Evolutionary conservation across 2,329 filamentous ascomycete genomes (phyloP), one percentile per base, ranked within the genome.

Genomic region (Trichoderma lentiforme): DNA sequence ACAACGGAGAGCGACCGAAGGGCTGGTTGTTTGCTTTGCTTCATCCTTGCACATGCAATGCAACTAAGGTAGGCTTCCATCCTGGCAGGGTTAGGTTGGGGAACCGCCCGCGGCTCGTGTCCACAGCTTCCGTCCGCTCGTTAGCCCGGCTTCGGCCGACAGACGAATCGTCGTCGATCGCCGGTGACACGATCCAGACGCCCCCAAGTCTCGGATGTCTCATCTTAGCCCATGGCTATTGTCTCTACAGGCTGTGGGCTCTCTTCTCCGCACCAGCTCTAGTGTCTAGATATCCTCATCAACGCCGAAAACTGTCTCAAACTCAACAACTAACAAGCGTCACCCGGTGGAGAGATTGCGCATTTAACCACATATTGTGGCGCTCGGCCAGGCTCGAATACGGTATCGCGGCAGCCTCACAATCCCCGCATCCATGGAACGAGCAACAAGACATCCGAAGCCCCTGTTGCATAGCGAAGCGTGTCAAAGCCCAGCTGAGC

Each of bases 361-460:
- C 47, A 53, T 53, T 53, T 53, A 61, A 70, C 57, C 66, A 62
- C 66, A 36, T 61, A 62, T 28, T 53, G 57, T 34, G 66, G 66
- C 56, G 56, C 56, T 56, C 65, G 39, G 56, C 57, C 30, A 51
- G 53, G 36, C 30, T 70, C 39, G 28, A 61, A 61, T 51, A 24
- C 66, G 57, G 57, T 53, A 62, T 53, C 66, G 66, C 66, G 39
- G 66, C 56, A 39, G 64, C 64, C 64, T 57, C 51, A 67, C 32
- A 34, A 34, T 70, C 66, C 57, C 66, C 66, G 66, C 66, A 61
- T 62, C 39, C 56, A 26, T 28, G n/a, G 26, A 70, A 67, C 64
- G 30, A 58, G 24, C 32, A 51, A 30, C 67, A 70, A 70, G 67
- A 70, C 67, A 70, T 70, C 67, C 67, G 67, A 70, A 70, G 67